These are phyloP conservation scores for Plasmopara viticola DNA, from an alignment of 352 stramenopile species.

Conservation along the genomic window DNA sequence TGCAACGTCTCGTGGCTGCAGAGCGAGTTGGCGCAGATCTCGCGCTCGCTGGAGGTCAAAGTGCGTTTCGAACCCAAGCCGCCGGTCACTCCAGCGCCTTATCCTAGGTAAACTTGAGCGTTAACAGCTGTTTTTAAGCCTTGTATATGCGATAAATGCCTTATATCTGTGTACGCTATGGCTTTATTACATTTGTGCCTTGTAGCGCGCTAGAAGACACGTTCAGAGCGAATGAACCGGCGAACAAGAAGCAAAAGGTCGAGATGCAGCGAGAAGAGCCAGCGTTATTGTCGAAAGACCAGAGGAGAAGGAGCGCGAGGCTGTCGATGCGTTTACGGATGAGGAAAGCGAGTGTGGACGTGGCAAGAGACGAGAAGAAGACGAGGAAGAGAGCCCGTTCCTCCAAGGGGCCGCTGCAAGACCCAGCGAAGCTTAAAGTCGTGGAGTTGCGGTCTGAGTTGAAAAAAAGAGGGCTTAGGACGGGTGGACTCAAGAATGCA, in stretches of 20 bases:
- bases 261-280: conserved; percentile 1
- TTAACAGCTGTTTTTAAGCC: background rate
- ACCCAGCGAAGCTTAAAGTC: conserved; percentile 34
- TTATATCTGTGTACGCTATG: conserved; percentile 2
- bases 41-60: conserved; percentile 42
- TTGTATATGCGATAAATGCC: background rate
- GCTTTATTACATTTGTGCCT: background rate
- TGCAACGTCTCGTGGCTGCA: conserved; percentile 43
- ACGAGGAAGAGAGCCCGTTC: conserved; percentile 39
- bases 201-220: conserved; percentile 9
- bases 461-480: conserved; percentile 48
- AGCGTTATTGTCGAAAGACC: background rate
- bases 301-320: conserved; percentile 1
- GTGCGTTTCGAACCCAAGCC: conserved; percentile 35
- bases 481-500: conserved; percentile 46
- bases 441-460: conserved; percentile 52
- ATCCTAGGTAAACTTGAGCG: conserved; percentile 10
- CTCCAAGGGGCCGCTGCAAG: conserved; percentile 4
- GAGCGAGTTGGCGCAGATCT: conserved; percentile 44
- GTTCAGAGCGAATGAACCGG: conserved; percentile 1
- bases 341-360: conserved; percentile 2
- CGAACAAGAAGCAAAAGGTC: conserved; percentile 24
- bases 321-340: conserved; percentile 11
- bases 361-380: conserved; percentile 10
- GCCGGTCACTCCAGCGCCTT: conserved; percentile 8